Conservation (phyloP, 1,139 yeast species). For the Debaryomyces psychrophilus region DNA sequence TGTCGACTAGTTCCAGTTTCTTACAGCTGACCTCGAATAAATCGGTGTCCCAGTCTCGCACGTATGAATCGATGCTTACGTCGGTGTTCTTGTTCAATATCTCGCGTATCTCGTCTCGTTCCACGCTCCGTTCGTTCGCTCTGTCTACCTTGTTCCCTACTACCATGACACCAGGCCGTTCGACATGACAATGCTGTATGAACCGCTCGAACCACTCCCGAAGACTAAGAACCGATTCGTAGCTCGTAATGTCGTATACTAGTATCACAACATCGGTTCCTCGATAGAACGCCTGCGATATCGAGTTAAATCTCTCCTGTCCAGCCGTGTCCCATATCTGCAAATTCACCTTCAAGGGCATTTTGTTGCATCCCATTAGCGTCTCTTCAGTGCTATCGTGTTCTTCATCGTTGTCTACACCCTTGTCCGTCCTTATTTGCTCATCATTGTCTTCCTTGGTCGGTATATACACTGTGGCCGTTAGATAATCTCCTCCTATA, state of each 20-base stretch:
- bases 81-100: conserved; percentile 35
- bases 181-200: conserved; percentile 52
- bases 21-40: conserved; percentile 51
- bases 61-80: conserved; percentile 36
- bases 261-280: conserved; percentile 63
- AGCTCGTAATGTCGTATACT: conserved; percentile 59
- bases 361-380: background rate
- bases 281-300: conserved; percentile 60
- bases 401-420: conserved; percentile 3
- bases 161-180: conserved; percentile 51
- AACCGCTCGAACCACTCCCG: conserved; percentile 57
- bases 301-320: conserved; percentile 63
- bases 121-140: conserved; percentile 40
- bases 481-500: conserved; percentile 63
- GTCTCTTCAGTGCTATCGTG: conserved; percentile 1
- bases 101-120: conserved; percentile 44
- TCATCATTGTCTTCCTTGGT: background rate
- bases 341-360: conserved; percentile 34
- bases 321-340: conserved; percentile 75
- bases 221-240: conserved; percentile 55
- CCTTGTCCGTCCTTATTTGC: background rate
- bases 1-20: conserved; percentile 38
- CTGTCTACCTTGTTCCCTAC: conserved; percentile 61
- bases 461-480: conserved; percentile 39
- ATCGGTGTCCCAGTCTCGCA: conserved; percentile 45